Conservation (phyloP, 2,329 filamentous ascomycete species). For the Verticillium dahliae region DNA sequence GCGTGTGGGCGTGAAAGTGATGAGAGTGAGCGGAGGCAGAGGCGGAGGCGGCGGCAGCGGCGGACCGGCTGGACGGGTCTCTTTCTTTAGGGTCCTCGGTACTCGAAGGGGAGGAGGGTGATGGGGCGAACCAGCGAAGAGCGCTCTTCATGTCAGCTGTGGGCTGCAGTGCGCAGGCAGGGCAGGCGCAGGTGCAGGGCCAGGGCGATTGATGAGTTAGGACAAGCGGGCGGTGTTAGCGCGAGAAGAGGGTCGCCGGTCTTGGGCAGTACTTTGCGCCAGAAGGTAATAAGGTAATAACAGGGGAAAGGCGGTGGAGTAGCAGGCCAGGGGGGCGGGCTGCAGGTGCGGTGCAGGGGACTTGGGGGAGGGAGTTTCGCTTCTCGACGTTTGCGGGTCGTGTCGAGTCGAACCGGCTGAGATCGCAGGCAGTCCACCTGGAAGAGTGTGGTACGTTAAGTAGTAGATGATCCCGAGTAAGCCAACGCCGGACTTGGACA, state of each 20-base stretch:
- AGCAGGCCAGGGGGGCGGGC: not conserved
- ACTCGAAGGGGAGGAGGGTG: conserved; percentile 11
- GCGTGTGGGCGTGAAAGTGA: not conserved
- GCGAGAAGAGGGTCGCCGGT: not conserved
- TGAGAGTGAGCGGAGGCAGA: conserved; percentile 4
- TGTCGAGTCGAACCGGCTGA: not conserved
- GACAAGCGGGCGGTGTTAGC: not conserved
- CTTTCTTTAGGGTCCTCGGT: conserved; percentile 14
- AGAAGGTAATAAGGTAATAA: not conserved
- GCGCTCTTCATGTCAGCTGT: conserved; percentile 14
- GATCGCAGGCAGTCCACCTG: not conserved
- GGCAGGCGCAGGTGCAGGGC: not conserved
- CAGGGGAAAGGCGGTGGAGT: not conserved
- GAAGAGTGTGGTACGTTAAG: not conserved
- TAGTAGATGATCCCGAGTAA: not conserved
- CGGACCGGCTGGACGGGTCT: conserved; percentile 14
- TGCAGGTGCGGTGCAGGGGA: not conserved
- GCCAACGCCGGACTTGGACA: not conserved
- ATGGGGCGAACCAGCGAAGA: conserved; percentile 10
- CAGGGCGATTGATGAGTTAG: not conserved
- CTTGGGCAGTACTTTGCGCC: not conserved
- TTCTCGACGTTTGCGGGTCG: not conserved
- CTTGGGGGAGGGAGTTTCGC: not conserved
- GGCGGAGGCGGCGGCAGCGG: conserved; percentile 16
- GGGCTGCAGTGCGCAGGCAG: not conserved